Evolutionary conservation across 1,284 basidiomycete genomes (phyloP), one percentile per base, ranked within the genome.

Genomic region (Cutaneotrichosporon mucoides): DNA sequence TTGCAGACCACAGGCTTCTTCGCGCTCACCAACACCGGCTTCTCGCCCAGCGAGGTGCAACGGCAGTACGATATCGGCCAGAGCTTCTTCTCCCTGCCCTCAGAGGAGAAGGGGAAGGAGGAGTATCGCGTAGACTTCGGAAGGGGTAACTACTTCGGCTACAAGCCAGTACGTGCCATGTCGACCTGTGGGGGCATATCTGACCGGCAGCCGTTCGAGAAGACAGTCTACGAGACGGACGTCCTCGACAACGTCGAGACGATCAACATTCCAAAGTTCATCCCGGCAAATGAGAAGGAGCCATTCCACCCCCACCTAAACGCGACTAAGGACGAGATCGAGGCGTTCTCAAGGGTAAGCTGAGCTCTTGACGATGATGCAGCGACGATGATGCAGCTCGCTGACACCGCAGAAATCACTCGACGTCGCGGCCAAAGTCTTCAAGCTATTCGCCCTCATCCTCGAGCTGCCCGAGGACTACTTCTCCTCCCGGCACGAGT

Each of bases 391-490:
- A 24, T 24, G 24, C 24, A 24, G 24, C 24, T 24, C 24, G 24
- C 24, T 36, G 15, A 4, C 11, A 10, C 2, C 16, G n/a, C 54
- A 55, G 56, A 61, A 58, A 55, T 13, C 60, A 6, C 48, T 52
- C 34, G 56, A 44, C 13, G 40, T 61, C 9, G 68, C 66, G 1
- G 15, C 61, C 12, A 67, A 64, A 37, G 58, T 71, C 13, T 69
- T 72, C 52, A 60, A 56, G 5, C 63, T 74, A 6, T 71, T 75
- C 45, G 68, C 71, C 2, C 50, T 74, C 43, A 71, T 66, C 5
- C 64, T 75, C 24, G 71, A 75, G 45, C 62, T 75, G 38, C 69
- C 71, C 1, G 70, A 72, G 55, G 63, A 70, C 60, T 73, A 72
- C 60, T 73, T 75, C 61, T 68, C 71, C 10, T 66, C 71, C 13